These are phyloP conservation scores for Entamoeba invadens DNA, from an alignment of 208 protist genomes.

Conservation along the genomic window DNA sequence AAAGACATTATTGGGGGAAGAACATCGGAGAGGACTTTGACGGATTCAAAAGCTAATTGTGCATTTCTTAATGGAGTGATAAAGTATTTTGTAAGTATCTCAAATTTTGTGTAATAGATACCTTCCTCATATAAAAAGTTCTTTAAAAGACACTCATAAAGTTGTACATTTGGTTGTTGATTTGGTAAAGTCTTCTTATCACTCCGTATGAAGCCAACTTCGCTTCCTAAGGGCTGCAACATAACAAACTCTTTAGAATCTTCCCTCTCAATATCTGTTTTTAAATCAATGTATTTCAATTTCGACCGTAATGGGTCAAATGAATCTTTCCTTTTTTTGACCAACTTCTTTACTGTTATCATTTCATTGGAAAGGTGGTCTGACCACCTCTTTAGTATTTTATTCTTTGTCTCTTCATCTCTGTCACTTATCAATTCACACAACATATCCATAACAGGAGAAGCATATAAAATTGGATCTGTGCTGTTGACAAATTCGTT, in stretches of 20 bases:
- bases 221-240: neutral
- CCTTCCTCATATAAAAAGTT: neutral
- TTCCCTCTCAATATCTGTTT: neutral
- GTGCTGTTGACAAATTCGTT: neutral
- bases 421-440: neutral
- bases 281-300: neutral
- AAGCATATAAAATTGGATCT: neutral
- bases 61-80: neutral
- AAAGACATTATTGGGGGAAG: neutral
- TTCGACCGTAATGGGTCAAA: neutral
- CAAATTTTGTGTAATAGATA: neutral
- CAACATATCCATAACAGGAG: neutral
- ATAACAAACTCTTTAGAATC: neutral
- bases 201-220: too few relatives aligned
- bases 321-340: neutral
- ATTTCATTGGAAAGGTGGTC: neutral
- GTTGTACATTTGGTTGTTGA: neutral
- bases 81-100: neutral
- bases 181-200: neutral
- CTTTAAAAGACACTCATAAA: neutral
- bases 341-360: neutral
- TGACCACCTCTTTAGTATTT: neutral
- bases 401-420: neutral
- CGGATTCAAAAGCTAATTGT: neutral
- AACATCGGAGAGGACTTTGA: neutral